These are phyloP conservation scores for Kalmanozyma brasiliensis DNA, from an alignment of 1,284 basidiomycete genomes.

Conservation along the genomic window DNA sequence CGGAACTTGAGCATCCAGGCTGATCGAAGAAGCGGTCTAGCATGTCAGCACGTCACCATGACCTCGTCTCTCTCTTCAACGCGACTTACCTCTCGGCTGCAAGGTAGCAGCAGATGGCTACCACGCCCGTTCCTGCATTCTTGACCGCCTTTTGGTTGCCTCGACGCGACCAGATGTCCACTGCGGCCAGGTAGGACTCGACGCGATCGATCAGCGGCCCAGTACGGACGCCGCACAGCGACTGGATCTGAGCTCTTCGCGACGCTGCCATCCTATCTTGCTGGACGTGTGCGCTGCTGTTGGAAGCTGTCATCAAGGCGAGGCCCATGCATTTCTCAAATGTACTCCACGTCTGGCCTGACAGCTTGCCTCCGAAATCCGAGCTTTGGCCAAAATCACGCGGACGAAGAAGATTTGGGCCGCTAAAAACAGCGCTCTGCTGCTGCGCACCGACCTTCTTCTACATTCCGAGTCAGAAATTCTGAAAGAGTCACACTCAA, in stretches of 20 bases:
- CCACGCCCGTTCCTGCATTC: slow-evolving; percentile 44
- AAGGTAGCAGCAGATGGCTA: slow-evolving; percentile 46
- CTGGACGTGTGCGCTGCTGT: neutral
- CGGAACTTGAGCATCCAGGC: slow-evolving; percentile 28
- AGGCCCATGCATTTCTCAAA: slow-evolving; percentile 24
- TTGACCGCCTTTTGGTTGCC: slow-evolving; percentile 49
- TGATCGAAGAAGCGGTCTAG: slow-evolving; percentile 2
- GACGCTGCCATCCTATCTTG: slow-evolving; percentile 30
- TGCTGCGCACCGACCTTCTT: slow-evolving; percentile 1
- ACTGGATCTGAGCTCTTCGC: slow-evolving; percentile 42
- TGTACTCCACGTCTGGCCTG: neutral
- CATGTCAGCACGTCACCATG: neutral
- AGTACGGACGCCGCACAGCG: slow-evolving; percentile 36
- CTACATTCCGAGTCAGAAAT: slow-evolving; percentile 29
- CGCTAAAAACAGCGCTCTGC: neutral
- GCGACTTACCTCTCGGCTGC: slow-evolving; percentile 41
- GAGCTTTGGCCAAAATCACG: slow-evolving; percentile 7
- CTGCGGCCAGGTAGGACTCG: slow-evolving; percentile 49
- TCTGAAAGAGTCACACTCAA: slow-evolving; percentile 2
- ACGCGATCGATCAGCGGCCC: slow-evolving; percentile 46
- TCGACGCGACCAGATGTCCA: slow-evolving; percentile 47
- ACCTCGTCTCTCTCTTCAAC: neutral
- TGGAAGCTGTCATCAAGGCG: neutral
- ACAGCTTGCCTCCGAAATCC: slow-evolving; percentile 18
- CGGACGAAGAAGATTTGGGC: slow-evolving; percentile 7